Evolutionary conservation across 2,329 filamentous ascomycete genomes (phyloP), one percentile per base, ranked within the genome.

Genomic region (Paraphaeosphaeria sporulosa): DNA sequence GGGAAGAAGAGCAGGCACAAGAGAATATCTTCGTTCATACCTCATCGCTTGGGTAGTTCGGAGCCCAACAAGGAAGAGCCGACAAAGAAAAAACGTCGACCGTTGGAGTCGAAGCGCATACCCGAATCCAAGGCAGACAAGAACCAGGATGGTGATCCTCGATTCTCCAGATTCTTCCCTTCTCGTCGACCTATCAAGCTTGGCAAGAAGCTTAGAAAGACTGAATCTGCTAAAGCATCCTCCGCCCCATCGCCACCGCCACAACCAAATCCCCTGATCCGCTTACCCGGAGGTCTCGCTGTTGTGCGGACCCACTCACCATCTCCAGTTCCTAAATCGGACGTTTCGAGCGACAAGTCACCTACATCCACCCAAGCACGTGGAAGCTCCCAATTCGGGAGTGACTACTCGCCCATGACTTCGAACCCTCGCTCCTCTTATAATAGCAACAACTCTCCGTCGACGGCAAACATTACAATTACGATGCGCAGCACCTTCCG

Each of bases 201-300:
- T 34, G 32, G 47, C 8, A 58, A 46, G 34, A 59, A 53, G 46
- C 40, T 43, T 50, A 55, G 34, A 43, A 50, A 58, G 25, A 59
- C 23, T 5, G 13, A 43, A 17, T 9, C 44, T 21, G 10, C 32
- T 12, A 54, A 58, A 40, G 32, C 57, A 15, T 12, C 52, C 10
- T 58, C 52, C 4, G 27, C 38, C 23, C n/a, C 55, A 10, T 30
- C 59, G 13, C 63, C 64, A 19, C 54, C 58, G 12, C 51, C 49
- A 13, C 56, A 64, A 49, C 44, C 61, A 5, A 64, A 51, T 6
- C 66, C 65, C 12, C 46, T 72, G 2, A 47, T 73, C 9, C 68
- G 66, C 6, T 63, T 74, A 13, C 71, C 72, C 2, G 63, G 67
- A 9, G 69, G 72, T 0, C 61, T 71, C 6, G 64, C 67, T 4